phyloP scores from a whole-genome alignment of 805 yeast genomes.

The Myxozyma lipomycoides region DNA sequence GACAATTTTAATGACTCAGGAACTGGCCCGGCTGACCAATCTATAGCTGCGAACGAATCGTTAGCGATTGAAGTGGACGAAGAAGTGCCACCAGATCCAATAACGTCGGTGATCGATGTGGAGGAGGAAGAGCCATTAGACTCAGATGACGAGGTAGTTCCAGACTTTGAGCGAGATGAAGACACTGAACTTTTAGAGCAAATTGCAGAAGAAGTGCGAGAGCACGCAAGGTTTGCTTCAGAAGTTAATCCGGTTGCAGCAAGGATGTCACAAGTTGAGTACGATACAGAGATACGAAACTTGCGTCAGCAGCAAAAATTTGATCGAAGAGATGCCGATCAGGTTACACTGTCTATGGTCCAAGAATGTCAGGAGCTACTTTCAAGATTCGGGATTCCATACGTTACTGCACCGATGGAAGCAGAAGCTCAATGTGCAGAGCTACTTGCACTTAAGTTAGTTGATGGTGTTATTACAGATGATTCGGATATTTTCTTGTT shows the following conservation, averaged over 20 bases:
- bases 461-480: slow-evolving; percentile 94
- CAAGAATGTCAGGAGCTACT: slow-evolving; percentile 85
- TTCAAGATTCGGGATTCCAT: slow-evolving; percentile 88
- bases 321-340: slow-evolving; percentile 84
- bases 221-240: slow-evolving; percentile 60
- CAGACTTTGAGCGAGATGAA: slow-evolving; percentile 53
- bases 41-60: no score
- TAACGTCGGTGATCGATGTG: background rate
- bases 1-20: no score
- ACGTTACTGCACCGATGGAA: slow-evolving; percentile 94
- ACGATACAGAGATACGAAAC: slow-evolving; percentile 36
- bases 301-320: slow-evolving; percentile 60
- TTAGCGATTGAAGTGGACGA: no score
- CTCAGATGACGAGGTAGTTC: slow-evolving; percentile 32
- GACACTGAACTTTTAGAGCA: slow-evolving; percentile 63
- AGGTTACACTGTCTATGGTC: slow-evolving; percentile 81
- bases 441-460: slow-evolving; percentile 59
- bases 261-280: slow-evolving; percentile 18
- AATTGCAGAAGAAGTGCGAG: slow-evolving; percentile 65
- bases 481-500: slow-evolving; percentile 95
- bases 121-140: slow-evolving; percentile 6
- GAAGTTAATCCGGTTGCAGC: slow-evolving; percentile 8
- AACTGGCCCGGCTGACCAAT: no score
- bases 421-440: slow-evolving; percentile 99
- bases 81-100: no score